Evolutionary conservation across 352 stramenopile genomes (phyloP).

Genomic region (Globisporangium cederbergense): DNA sequence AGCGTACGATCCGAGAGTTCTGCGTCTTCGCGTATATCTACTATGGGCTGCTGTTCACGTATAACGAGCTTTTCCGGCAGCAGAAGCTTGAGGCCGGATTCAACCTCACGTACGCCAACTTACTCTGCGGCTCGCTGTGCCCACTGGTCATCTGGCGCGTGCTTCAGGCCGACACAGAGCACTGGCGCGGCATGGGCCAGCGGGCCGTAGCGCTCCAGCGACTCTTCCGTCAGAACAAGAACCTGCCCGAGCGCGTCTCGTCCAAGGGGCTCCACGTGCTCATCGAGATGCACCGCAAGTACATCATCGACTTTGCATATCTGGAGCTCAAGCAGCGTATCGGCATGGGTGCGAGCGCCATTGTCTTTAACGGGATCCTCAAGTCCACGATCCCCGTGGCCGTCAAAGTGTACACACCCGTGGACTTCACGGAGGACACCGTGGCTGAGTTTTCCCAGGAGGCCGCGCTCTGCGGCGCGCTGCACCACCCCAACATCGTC

Average conservation of each 20-base stretch:
- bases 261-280: constrained; percentile 62
- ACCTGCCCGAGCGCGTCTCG: constrained; percentile 45
- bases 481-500: constrained; percentile 65
- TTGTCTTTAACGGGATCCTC: constrained; percentile 51
- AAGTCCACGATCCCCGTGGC: constrained; percentile 48
- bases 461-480: constrained; percentile 45
- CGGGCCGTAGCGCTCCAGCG: constrained; percentile 42
- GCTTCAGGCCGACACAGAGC: constrained; percentile 62
- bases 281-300: constrained; percentile 72
- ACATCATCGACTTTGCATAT: constrained; percentile 70
- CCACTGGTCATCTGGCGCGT: constrained; percentile 72
- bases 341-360: constrained; percentile 38
- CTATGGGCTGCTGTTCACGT: constrained; percentile 45
- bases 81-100: constrained; percentile 47
- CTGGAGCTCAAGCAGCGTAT: constrained; percentile 52
- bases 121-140: constrained; percentile 40
- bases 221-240: constrained; percentile 43
- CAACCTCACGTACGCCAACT: constrained; percentile 57
- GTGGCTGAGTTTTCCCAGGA: constrained; percentile 60
- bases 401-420: constrained; percentile 69
- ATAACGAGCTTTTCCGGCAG: constrained; percentile 53
- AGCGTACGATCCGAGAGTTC: constrained; percentile 46
- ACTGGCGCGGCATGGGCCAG: constrained; percentile 65
- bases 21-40: constrained; percentile 53
- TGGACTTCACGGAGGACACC: constrained; percentile 53